Evolutionary conservation across 805 yeast genomes (phyloP), one percentile per base, ranked within the genome.

Genomic region (Maudiozyma barnettii): DNA sequence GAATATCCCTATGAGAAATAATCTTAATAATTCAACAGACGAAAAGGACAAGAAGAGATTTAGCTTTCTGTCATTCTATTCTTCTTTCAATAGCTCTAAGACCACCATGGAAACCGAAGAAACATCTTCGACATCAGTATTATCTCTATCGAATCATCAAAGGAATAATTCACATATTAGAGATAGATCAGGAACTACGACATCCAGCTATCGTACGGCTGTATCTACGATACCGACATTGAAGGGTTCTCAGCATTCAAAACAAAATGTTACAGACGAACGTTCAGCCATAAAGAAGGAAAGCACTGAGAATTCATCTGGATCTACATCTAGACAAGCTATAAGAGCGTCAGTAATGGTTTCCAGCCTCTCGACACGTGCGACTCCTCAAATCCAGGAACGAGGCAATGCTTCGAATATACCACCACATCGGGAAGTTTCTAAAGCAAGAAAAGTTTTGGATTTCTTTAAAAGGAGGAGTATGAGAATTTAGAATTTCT

Each of bases 401-500:
- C 22, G 26, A 14, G 26, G 39, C 20, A 18, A 16, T 5, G 12
- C 29, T 33, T 7, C 16, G 12, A 12, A n/a, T 14, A 20, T 18
- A 26, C 33, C 40, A 21, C 31, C 40, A 21, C 31, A 30, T 5
- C 45, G 35, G 26, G 48, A 41, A 31, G 21, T 41, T 23, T 81
- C 89, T 43, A 82, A 93, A 2, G 88, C 93, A 5, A 78, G 81
- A 59, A 79, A 79, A 56, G 89, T 83, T 9, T 78, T 83, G 75
- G 90, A 82, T 62, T 83, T 83, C 61, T 82, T 83, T 70, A 82
- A 82, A 60, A 75, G 90, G 65, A 76, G 86, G 66, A 78, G 75
- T 52, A 65, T 69, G 70, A 61, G 66, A 51, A 30, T 57, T 16
- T 58, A 39, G 51, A 13, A 10, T 13, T 5, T 7, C 18, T 33